These are phyloP conservation scores for Penicillium nucicola DNA, from an alignment of 495 filamentous ascomycete genomes.

Conservation along the genomic window DNA sequence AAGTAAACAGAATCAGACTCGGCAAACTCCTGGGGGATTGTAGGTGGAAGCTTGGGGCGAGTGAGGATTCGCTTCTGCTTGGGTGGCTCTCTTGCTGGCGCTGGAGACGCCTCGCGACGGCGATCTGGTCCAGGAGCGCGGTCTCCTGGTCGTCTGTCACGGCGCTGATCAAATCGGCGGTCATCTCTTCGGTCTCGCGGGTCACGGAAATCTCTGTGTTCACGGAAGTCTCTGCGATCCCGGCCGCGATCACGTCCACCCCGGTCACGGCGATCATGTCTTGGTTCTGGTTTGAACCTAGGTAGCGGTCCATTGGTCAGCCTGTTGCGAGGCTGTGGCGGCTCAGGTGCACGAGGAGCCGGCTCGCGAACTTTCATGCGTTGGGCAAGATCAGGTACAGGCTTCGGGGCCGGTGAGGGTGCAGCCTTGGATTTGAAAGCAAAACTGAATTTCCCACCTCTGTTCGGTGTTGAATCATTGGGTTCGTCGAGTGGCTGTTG, in stretches of 20 bases:
- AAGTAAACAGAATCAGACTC: conserved; percentile 84
- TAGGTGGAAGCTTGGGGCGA: conserved; percentile 68
- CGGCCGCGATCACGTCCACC: conserved; percentile 44
- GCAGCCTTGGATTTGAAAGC: conserved; percentile 75
- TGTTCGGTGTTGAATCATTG: conserved; percentile 48
- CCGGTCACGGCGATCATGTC: conserved; percentile 41
- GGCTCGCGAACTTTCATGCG: conserved; percentile 61
- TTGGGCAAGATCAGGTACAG: conserved; percentile 65
- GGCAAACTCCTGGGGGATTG: conserved; percentile 65
- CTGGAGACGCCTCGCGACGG: conserved; percentile 34
- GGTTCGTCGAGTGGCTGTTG: conserved; percentile 47
- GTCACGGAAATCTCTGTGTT: conserved; percentile 44
- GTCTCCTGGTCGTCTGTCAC: conserved; percentile 38
- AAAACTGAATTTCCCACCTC: conserved; percentile 79
- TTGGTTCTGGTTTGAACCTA: conserved; percentile 41
- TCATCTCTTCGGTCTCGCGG: conserved; percentile 30
- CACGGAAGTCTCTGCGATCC: conserved; percentile 51
- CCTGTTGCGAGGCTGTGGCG: conserved; percentile 32
- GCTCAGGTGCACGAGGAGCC: conserved; percentile 34
- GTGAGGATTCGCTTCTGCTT: conserved; percentile 70
- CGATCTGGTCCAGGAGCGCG: conserved; percentile 39
- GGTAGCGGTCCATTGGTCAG: conserved; percentile 38
- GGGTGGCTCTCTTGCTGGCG: conserved; percentile 21
- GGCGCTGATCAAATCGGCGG: conserved; percentile 32
- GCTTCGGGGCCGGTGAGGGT: conserved; percentile 56